Percentiles rank a stretch among this genome's conserved stretches.
These are phyloP conservation scores for Quercus engelmannii DNA, from an alignment of 306 rosid species.

Conservation along the genomic window DNA sequence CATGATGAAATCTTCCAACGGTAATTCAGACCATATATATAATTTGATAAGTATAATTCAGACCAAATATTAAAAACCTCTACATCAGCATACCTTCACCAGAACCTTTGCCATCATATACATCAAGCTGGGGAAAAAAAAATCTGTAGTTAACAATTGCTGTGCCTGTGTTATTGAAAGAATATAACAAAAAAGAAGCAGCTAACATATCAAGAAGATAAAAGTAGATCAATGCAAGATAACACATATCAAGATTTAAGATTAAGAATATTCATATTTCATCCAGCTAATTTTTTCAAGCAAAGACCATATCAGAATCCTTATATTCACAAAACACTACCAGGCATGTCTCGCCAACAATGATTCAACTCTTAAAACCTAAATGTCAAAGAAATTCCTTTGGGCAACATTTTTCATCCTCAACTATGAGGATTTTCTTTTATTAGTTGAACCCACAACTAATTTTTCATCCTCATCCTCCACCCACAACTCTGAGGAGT, in stretches of 20 bases:
- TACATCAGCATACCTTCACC: conserved; percentile 63
- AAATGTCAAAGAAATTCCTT: neutral
- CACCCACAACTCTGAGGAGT: no score
- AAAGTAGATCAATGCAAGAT: neutral
- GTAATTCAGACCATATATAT: neutral
- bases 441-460: no score
- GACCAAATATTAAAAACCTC: neutral
- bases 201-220: neutral
- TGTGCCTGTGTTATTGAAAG: neutral
- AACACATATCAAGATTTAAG: neutral
- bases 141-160: conserved; percentile 5
- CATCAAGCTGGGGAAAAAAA: conserved; percentile 62
- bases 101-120: conserved; percentile 71
- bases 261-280: neutral
- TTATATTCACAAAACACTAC: neutral
- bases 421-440: neutral
- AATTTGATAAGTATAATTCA: neutral
- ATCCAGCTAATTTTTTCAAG: neutral
- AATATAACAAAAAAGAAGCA: neutral
- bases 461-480: no score
- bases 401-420: neutral
- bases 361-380: neutral
- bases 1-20: neutral
- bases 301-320: neutral
- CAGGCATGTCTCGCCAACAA: neutral